A percentile compares a stretch with the other conserved stretches of the same genome.
Conservation (phyloP, 768 basidiomycete species). For the Exsudoporus frostii region DNA sequence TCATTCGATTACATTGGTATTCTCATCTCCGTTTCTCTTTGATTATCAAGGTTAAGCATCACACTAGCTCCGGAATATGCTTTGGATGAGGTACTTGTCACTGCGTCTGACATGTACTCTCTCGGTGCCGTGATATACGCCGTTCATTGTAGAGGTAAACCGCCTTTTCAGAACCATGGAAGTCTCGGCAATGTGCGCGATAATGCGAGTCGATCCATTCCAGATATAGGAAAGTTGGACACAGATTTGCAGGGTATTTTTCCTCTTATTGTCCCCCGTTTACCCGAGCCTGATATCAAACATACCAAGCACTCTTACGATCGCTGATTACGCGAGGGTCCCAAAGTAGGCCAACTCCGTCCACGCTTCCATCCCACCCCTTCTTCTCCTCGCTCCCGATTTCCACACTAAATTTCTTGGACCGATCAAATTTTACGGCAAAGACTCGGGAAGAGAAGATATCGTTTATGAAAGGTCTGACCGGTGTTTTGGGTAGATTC, state of each 20-base stretch:
- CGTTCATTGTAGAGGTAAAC: constrained; percentile 82
- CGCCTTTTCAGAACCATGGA: constrained; percentile 85
- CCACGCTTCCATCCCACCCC: constrained; percentile 74
- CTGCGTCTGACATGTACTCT: constrained; percentile 90
- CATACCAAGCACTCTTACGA: constrained; percentile 62
- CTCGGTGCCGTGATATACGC: constrained; percentile 90
- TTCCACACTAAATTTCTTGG: constrained; percentile 93
- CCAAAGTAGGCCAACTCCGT: constrained; percentile 68
- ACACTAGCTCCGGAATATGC: constrained; percentile 87
- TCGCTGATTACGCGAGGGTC: constrained; percentile 80
- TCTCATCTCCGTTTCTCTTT: background rate
- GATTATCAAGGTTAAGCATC: constrained; percentile 4
- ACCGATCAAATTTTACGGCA: constrained; percentile 91
- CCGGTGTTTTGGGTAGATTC: constrained; percentile 77
- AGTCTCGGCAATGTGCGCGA: constrained; percentile 68
- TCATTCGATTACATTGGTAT: constrained; percentile 94
- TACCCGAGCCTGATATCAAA: constrained; percentile 6
- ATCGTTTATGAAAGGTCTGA: constrained; percentile 90
- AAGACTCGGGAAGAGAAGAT: constrained; percentile 96
- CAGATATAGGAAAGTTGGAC: constrained; percentile 65
- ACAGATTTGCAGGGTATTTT: constrained; percentile 65
- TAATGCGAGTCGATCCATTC: constrained; percentile 59
- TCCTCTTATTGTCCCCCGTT: background rate
- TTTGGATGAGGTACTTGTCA: constrained; percentile 80
- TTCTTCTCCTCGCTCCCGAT: constrained; percentile 97